phyloP scores from a whole-genome alignment of 2,329 filamentous ascomycete species.

The Ramichloridium luteum region DNA sequence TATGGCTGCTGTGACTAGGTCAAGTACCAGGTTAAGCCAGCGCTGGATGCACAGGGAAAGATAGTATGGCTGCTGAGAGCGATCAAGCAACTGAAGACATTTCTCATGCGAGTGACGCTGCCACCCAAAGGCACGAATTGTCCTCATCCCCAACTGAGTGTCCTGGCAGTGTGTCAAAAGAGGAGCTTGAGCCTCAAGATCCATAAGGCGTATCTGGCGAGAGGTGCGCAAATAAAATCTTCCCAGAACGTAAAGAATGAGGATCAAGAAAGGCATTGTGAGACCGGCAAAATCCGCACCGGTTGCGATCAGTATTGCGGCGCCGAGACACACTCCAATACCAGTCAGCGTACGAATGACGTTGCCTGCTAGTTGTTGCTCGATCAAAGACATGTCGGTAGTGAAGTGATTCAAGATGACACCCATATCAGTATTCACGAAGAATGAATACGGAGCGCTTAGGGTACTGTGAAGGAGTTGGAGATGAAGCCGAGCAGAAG shows the following conservation, averaged over 20 bases:
- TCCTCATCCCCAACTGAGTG: constrained; percentile 36
- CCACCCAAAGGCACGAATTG: constrained; percentile 43
- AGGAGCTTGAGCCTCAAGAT: constrained; percentile 40
- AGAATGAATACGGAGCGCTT: constrained; percentile 29
- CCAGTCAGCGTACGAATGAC: constrained; percentile 17
- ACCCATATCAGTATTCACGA: constrained; percentile 33
- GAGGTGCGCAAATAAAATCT: constrained; percentile 37
- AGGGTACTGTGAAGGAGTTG: constrained; percentile 12
- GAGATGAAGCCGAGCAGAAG: constrained; percentile 12
- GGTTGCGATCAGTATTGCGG: constrained; percentile 28
- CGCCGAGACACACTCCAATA: constrained; percentile 18
- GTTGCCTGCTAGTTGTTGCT: constrained; percentile 28
- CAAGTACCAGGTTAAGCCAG: constrained; percentile 32
- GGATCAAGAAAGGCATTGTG: constrained; percentile 28
- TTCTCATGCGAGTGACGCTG: constrained; percentile 28
- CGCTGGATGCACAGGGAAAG: constrained; percentile 34
- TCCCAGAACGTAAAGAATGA: constrained; percentile 31
- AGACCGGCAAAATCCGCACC: constrained; percentile 30
- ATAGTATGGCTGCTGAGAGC: constrained; percentile 34
- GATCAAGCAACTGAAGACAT: constrained; percentile 28
- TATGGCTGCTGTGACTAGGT: constrained; percentile 28
- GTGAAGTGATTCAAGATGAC: constrained; percentile 35
- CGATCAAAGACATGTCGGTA: constrained; percentile 38
- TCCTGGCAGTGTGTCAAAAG: constrained; percentile 41
- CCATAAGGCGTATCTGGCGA: constrained; percentile 39